phyloP scores from a whole-genome alignment of 768 basidiomycete genomes.

The Suillus plorans region DNA sequence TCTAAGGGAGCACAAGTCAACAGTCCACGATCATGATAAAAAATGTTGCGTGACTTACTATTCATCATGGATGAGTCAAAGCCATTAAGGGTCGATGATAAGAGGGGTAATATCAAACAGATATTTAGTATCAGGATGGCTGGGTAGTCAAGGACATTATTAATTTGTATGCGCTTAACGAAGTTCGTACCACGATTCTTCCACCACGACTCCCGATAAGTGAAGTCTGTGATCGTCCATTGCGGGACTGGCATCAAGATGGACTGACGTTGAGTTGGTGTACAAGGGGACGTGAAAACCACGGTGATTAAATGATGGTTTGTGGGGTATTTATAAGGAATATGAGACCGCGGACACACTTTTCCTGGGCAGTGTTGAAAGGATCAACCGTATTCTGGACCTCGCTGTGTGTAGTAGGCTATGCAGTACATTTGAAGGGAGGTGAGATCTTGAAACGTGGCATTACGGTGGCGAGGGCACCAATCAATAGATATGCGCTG shows the following conservation, averaged over 20 bases:
- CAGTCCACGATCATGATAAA: conserved; percentile 10
- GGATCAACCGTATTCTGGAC: not conserved
- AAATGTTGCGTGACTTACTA: conserved; percentile 23
- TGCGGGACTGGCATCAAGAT: conserved; percentile 37
- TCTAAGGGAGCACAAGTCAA: conserved; percentile 42
- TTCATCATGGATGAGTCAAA: conserved; percentile 67
- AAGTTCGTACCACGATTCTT: conserved; percentile 48
- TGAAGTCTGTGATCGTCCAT: conserved; percentile 59
- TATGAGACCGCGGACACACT: not conserved
- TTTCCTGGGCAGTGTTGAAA: not conserved
- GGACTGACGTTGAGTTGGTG: not conserved
- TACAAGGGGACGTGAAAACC: not conserved
- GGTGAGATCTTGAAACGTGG: not conserved
- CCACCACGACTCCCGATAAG: conserved; percentile 63
- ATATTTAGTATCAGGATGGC: conserved; percentile 61
- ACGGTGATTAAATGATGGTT: not conserved
- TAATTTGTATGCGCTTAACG: not conserved
- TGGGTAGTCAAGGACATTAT: conserved; percentile 19
- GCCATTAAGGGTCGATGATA: conserved; percentile 67
- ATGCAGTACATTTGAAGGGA: not conserved
- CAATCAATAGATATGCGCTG: not conserved
- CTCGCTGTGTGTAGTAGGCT: not conserved
- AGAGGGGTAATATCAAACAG: conserved; percentile 58
- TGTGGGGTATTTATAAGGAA: conserved; percentile 3
- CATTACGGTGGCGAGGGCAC: not conserved